Percentiles rank a stretch among this genome's conserved stretches.
phyloP scores from a whole-genome alignment of 2,329 filamentous ascomycete species.

The Aphanocladium album region DNA sequence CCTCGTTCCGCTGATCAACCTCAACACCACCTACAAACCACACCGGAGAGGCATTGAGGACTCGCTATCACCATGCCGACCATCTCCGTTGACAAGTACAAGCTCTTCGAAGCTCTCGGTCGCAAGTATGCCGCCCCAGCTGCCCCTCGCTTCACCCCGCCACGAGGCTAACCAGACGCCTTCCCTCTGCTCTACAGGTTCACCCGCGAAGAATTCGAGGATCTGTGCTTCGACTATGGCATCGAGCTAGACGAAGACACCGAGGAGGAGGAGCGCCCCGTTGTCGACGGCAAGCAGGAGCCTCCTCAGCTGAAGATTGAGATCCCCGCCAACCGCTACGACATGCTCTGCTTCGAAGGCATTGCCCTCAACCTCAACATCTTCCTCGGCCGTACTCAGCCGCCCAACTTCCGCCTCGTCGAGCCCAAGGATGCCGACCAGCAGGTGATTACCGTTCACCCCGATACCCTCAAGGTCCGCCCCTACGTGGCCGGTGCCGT shows the following conservation, averaged over 20 bases:
- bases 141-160: constrained; percentile 17
- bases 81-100: constrained; percentile 93
- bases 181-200: constrained; percentile 47
- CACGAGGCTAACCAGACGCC: constrained; percentile 17
- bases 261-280: constrained; percentile 66
- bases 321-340: constrained; percentile 89
- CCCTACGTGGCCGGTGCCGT: constrained; percentile 88
- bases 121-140: constrained; percentile 55
- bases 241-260: constrained; percentile 98
- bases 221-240: constrained; percentile 96
- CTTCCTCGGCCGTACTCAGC: constrained; percentile 70
- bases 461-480: constrained; percentile 71
- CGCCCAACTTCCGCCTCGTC: constrained; percentile 75
- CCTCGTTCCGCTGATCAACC: neutral
- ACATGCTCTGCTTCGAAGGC: constrained; percentile 96
- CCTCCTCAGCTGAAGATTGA: constrained; percentile 95
- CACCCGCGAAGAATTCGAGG: constrained; percentile 92
- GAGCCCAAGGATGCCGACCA: constrained; percentile 68
- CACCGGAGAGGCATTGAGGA: constrained; percentile 20
- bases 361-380: constrained; percentile 95
- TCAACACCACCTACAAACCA: neutral
- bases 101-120: constrained; percentile 87
- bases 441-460: constrained; percentile 73
- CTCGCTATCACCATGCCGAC: constrained; percentile 69
- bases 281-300: constrained; percentile 75